phyloP scores from a whole-genome alignment of 2,329 filamentous ascomycete species.

The Aotearoamyces nothofagi region DNA sequence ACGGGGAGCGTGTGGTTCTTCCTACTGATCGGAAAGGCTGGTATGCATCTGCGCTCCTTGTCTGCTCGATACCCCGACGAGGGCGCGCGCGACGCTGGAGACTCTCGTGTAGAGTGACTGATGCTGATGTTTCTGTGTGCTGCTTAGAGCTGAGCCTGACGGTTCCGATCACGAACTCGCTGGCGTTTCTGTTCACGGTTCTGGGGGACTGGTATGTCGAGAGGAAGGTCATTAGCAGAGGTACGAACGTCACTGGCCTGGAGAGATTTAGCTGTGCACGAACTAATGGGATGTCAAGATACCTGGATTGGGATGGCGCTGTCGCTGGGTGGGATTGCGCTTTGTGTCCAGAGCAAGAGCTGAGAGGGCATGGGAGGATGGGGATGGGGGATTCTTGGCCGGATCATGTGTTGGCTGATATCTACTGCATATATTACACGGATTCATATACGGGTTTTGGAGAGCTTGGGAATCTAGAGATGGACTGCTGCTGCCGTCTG shows the following conservation, averaged over 20 bases:
- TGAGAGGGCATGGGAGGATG: constrained; percentile 6
- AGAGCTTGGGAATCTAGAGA: too few species aligned
- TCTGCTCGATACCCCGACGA: too few species aligned
- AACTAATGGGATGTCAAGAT: constrained; percentile 33
- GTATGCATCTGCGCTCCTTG: constrained; percentile 43
- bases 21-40: constrained; percentile 78
- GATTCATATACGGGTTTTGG: too few species aligned
- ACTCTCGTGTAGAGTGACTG: not conserved
- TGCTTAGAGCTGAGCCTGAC: constrained; percentile 71
- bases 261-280: constrained; percentile 4
- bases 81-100: too few species aligned
- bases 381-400: too few species aligned
- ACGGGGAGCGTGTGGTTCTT: constrained; percentile 97
- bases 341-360: constrained; percentile 64
- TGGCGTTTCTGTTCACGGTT: constrained; percentile 93
- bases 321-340: constrained; percentile 63
- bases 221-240: constrained; percentile 71
- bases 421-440: too few species aligned
- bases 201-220: constrained; percentile 92
- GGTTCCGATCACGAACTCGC: constrained; percentile 85
- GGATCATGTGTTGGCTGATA: too few species aligned
- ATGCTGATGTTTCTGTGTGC: not conserved
- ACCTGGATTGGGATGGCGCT: constrained; percentile 72
- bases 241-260: constrained; percentile 29
- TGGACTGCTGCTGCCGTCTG: too few species aligned